These are phyloP conservation scores for Scleroderma bovista DNA, from an alignment of 768 basidiomycete species.

Conservation along the genomic window DNA sequence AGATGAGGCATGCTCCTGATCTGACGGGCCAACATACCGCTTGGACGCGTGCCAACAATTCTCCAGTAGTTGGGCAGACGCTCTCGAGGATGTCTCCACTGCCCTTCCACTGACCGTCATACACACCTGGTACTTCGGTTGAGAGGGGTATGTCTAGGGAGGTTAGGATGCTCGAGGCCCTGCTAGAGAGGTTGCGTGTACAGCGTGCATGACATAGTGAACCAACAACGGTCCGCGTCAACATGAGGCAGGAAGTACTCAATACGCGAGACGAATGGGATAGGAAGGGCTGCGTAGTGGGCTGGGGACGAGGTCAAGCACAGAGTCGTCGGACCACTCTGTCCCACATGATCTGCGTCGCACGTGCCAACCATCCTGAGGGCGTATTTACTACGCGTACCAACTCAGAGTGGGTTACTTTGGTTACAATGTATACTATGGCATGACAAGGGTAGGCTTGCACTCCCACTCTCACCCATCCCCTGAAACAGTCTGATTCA, in stretches of 20 bases:
- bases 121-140: constrained; percentile 67
- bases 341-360: no score
- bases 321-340: not conserved
- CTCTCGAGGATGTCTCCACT: constrained; percentile 65
- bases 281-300: not conserved
- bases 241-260: constrained; percentile 8
- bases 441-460: no score
- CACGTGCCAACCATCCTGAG: no score
- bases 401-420: no score
- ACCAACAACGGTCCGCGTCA: constrained; percentile 15
- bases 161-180: constrained; percentile 64
- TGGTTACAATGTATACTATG: no score
- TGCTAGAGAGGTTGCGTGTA: constrained; percentile 53
- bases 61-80: constrained; percentile 83
- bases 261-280: not conserved
- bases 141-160: constrained; percentile 53
- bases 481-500: no score
- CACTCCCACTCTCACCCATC: no score
- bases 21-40: constrained; percentile 41
- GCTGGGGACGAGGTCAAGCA: not conserved
- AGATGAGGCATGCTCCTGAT: constrained; percentile 3
- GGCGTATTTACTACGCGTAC: no score
- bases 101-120: constrained; percentile 79
- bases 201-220: constrained; percentile 12
- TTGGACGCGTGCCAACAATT: constrained; percentile 68